Percentiles rank a stretch among this genome's conserved stretches.
Evolutionary conservation across 768 basidiomycete species (phyloP).

Genomic region (Tylopilus rubrobrunneus): DNA sequence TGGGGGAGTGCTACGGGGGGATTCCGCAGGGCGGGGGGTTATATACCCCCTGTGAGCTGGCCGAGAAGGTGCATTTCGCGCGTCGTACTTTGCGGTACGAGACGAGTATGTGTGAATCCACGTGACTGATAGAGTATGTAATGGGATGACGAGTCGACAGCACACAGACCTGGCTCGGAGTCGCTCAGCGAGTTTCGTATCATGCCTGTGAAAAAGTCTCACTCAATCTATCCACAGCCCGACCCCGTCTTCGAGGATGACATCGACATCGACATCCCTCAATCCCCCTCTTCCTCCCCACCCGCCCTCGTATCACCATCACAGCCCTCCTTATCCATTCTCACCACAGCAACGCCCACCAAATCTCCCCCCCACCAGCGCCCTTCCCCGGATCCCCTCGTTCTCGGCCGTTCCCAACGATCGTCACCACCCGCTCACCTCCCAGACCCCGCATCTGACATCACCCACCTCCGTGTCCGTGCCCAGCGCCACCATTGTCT

Average conservation of each 20-base stretch:
- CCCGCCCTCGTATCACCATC: not conserved
- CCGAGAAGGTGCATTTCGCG: conserved; percentile 2
- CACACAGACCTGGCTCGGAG: conserved; percentile 13
- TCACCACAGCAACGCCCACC: conserved; percentile 9
- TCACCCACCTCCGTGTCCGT: conserved; percentile 72
- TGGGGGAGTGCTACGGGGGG: not conserved
- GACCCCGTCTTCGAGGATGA: conserved; percentile 34
- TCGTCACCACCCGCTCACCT: conserved; percentile 9
- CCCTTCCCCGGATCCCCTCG: conserved; percentile 10
- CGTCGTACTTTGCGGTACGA: not conserved
- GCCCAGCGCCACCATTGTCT: conserved; percentile 72
- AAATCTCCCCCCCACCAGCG: conserved; percentile 17
- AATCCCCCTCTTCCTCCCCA: not conserved
- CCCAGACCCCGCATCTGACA: conserved; percentile 63
- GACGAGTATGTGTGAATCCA: not conserved
- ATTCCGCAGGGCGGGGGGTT: not conserved
- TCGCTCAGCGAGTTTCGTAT: conserved; percentile 11
- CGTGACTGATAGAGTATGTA: conserved; percentile 17
- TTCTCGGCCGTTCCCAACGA: conserved; percentile 11
- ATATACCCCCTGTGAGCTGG: not conserved
- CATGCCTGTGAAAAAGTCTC: conserved; percentile 24
- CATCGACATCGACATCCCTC: conserved; percentile 30
- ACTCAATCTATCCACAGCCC: conserved; percentile 14
- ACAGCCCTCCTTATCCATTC: conserved; percentile 14
- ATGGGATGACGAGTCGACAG: not conserved